These are phyloP conservation scores for Hypoxylon cercidicola DNA, from an alignment of 495 filamentous ascomycete species.

Conservation along the genomic window DNA sequence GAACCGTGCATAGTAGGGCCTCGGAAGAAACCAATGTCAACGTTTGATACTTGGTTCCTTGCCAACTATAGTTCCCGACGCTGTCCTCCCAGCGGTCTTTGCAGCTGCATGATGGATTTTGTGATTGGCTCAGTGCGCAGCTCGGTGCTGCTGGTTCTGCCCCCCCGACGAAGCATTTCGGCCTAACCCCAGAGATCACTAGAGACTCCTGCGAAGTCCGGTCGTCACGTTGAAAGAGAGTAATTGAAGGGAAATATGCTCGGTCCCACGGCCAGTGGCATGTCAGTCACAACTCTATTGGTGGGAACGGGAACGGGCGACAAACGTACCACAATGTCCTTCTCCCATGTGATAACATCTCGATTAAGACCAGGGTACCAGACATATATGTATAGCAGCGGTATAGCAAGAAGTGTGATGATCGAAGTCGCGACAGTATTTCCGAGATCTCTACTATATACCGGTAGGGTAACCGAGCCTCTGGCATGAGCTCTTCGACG, in stretches of 20 bases:
- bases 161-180: neutral
- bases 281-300: neutral
- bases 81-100: neutral
- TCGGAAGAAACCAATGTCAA: neutral
- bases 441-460: neutral
- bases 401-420: too few relatives aligned
- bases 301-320: neutral
- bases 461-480: neutral
- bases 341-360: neutral
- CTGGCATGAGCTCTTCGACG: neutral
- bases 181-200: neutral
- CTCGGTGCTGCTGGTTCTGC: neutral
- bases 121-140: neutral
- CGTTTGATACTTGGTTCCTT: neutral
- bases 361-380: neutral
- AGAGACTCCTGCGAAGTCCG: neutral
- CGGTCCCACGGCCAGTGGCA: neutral
- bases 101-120: neutral
- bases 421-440: neutral
- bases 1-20: neutral
- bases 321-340: neutral
- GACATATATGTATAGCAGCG: too few relatives aligned
- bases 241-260: neutral
- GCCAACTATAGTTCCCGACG: neutral
- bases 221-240: neutral